These are phyloP conservation scores for Thermochaetoides thermophila DNA, from an alignment of 495 filamentous ascomycete species.

Conservation along the genomic window DNA sequence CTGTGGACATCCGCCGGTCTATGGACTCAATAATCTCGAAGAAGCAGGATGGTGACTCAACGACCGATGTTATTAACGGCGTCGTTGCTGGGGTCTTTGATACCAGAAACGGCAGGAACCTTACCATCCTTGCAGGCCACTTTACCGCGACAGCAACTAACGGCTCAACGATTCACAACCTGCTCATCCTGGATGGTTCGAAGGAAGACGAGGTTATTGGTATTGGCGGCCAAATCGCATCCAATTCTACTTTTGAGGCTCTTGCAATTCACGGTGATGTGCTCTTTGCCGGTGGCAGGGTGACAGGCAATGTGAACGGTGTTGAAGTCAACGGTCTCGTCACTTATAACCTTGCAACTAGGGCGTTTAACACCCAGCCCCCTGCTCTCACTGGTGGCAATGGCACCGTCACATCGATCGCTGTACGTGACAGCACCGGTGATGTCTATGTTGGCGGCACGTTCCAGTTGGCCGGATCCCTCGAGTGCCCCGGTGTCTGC, in stretches of 20 bases:
- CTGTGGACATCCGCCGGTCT: constrained; percentile 41
- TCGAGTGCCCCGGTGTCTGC: constrained; percentile 71
- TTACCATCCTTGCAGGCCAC: constrained; percentile 79
- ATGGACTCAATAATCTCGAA: constrained; percentile 34
- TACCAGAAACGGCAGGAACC: constrained; percentile 47
- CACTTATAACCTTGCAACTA: constrained; percentile 55
- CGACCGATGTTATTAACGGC: no score
- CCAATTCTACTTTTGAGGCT: constrained; percentile 60
- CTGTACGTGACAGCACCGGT: constrained; percentile 44
- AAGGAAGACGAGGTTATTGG: constrained; percentile 53
- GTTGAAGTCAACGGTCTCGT: constrained; percentile 57
- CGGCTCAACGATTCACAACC: constrained; percentile 59
- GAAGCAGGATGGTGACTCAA: constrained; percentile 34
- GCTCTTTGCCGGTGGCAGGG: constrained; percentile 67
- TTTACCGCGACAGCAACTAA: constrained; percentile 59
- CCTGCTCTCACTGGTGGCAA: constrained; percentile 50
- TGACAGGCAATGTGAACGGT: constrained; percentile 56
- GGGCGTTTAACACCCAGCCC: constrained; percentile 50
- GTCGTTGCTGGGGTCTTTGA: constrained; percentile 69
- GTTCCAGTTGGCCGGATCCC: constrained; percentile 67
- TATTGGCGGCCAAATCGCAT: constrained; percentile 46
- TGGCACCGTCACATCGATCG: constrained; percentile 62
- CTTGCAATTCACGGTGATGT: constrained; percentile 50
- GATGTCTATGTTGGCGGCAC: constrained; percentile 77
- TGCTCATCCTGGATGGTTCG: constrained; percentile 51